Evolutionary conservation across 31 red algal species (phyloP), one percentile per base, ranked within the genome.

Genomic region (Porphyra umbilicalis): DNA sequence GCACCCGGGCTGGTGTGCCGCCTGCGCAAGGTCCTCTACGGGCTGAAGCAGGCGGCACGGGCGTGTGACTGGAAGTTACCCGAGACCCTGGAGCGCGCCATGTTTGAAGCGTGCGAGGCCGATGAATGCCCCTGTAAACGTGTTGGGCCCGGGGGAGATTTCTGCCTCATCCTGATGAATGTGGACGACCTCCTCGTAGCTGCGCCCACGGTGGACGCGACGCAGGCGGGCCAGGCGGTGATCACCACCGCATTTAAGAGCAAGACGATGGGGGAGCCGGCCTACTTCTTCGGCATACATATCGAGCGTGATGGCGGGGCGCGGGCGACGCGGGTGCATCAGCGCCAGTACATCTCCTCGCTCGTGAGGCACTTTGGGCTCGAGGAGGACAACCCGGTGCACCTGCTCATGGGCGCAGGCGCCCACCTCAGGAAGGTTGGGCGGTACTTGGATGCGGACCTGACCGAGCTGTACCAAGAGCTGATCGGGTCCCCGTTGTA

Each of bases 101-200:
- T 77, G 9, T 38, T 84, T 36, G 33, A 44, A 1, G n/a, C 0
- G 29, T 39, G 76, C 57, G 29, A 20, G 32, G 31, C 83, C 29
- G 42, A 78, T 32, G 33, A 81, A 1, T 84, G 77, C 40, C 29
- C 71, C 33, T 83, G 75, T 84, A 33, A 0, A 34, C 75, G 32
- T 39, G 32, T 18, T 32, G 38, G 40, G 25, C n/a, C n/a, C n/a
- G 31, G 67, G 36, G 86, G 81, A 44, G 32, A 34, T 39, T 10
- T 34, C 18, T 6, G 39, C 35, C 83, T 71, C 34, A 76, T 88
- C 20, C 34, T 83, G 34, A 32, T 74, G 33, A 82, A 88, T 79
- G 86, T 88, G 10, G 82, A 88, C 44, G 86, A 88, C 29, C 0
- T 88, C n/a, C 68, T 83, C 14, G 30, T 87, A 9, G 79, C 76